Evolutionary conservation across 345 rosid genomes (phyloP).

Genomic region (Gossypioides kirkii): DNA sequence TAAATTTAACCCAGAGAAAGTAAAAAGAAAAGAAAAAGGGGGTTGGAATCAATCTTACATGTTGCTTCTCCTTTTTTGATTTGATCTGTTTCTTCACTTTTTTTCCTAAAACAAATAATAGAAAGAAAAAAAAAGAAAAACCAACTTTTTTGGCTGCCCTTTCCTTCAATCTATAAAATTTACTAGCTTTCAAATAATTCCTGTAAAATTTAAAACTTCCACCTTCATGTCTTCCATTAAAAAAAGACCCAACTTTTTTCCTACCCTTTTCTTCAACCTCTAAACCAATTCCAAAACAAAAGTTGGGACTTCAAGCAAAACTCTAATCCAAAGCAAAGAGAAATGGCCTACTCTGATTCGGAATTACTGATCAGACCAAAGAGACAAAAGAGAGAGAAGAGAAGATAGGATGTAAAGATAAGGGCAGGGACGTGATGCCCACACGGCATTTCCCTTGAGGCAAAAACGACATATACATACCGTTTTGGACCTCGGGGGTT

Average conservation of each 20-base stretch:
- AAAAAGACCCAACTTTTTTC: not conserved
- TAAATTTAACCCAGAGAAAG: too few species aligned
- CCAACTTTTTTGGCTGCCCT: not conserved
- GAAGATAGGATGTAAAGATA: not conserved
- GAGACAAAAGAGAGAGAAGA: not conserved
- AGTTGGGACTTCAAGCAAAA: not conserved
- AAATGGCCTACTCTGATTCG: not conserved
- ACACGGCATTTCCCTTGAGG: not conserved
- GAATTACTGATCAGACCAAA: not conserved
- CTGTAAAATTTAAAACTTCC: not conserved
- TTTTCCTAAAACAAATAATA: not conserved
- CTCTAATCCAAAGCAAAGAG: not conserved
- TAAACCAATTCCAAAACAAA: not conserved
- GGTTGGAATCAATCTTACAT: slow-evolving; percentile 8
- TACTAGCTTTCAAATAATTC: not conserved
- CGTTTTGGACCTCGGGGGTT: not conserved
- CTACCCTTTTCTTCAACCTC: not conserved
- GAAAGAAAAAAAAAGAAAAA: not conserved
- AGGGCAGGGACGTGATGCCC: not conserved
- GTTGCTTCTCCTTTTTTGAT: not conserved
- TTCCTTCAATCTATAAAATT: slow-evolving; percentile 9
- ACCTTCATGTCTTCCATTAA: not conserved
- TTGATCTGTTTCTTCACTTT: slow-evolving; percentile 4
- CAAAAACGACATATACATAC: slow-evolving; percentile 7
- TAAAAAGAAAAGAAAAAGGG: not conserved